Base-by-base conservation (phyloP, 352 stramenopile genomes). In the Pythium phragmitis region DNA sequence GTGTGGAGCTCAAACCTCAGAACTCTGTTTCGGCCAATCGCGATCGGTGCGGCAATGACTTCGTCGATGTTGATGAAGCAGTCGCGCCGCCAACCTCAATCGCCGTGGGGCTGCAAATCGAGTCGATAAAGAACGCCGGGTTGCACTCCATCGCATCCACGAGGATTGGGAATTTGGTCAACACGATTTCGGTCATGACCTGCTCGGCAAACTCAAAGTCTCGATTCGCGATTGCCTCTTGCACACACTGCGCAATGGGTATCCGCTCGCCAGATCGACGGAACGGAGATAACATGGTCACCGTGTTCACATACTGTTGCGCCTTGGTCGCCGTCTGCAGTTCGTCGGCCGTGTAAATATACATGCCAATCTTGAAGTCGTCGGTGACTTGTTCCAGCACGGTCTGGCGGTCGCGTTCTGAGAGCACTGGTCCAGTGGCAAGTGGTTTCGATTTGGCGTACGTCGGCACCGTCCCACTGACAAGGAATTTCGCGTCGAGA, bases 81-180 rank as follows among this genome's bases (percentile, higher is more conserved):
- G 39, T 28, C 12, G 37, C n/a, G 12, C 26, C 17, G 21, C 42
- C 30, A 7, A 28, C 5, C 5, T 55, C 50, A 16, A 60, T 57
- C 37, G 43, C 28, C 0, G 17, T 41, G 23, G 34, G 71, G 23
- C 73, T 75, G 7, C 74, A 79, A 49, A 94, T 85, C 52, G 90
- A 77, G 34, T 85, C 74, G 34, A 85, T 82, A 62, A 94, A 91
- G 37, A 80, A 72, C 19, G 88, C 54, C 21, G 82, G 82, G 50
- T 94, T 85, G 68, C 89, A 84, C 43, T 94, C 85, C 78, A 92
- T 90, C 16, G 83, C 85, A 54, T 94, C 85, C 16, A 91, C 73
- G 4, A 94, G 77, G 12, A 69, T 63, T 19, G 85, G 78, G 51
- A 91, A 92, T 53, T 83, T 76, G 21, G 77, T 76, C 30, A 87